Evolutionary conservation across 2,329 filamentous ascomycete species (phyloP).

Genomic region (Fusarium graminum): DNA sequence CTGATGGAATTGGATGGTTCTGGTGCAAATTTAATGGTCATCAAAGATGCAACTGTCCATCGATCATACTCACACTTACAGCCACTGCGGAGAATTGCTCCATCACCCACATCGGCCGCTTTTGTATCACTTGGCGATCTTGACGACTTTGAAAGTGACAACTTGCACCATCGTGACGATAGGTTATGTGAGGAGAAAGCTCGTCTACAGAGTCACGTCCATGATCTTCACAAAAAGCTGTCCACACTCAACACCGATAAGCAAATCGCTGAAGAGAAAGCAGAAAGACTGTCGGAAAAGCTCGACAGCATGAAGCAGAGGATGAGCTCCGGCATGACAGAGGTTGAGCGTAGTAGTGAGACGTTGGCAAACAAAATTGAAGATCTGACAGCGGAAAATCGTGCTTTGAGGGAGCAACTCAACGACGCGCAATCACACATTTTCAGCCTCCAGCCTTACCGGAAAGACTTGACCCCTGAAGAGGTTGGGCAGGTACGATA

Average conservation of each 20-base stretch:
- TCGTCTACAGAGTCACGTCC: slow-evolving; percentile 39
- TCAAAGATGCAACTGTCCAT: slow-evolving; percentile 23
- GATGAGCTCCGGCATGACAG: slow-evolving; percentile 43
- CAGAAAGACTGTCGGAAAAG: slow-evolving; percentile 45
- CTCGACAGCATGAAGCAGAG: slow-evolving; percentile 45
- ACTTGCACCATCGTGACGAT: slow-evolving; percentile 20
- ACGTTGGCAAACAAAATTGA: slow-evolving; percentile 38
- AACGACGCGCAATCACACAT: slow-evolving; percentile 57
- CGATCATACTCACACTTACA: slow-evolving; percentile 28
- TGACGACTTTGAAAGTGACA: slow-evolving; percentile 32
- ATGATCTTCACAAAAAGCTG: slow-evolving; percentile 40
- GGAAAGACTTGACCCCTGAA: slow-evolving; percentile 54
- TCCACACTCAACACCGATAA: slow-evolving; percentile 43
- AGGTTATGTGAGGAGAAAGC: slow-evolving; percentile 33
- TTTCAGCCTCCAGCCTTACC: slow-evolving; percentile 58
- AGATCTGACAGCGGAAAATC: slow-evolving; percentile 49
- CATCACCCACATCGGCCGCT: slow-evolving; percentile 30
- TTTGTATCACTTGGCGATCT: slow-evolving; percentile 39
- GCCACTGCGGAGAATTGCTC: slow-evolving; percentile 9
- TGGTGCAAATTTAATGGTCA: background rate
- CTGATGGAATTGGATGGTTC: slow-evolving; percentile 30
- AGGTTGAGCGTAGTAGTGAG: slow-evolving; percentile 45
- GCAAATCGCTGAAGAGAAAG: slow-evolving; percentile 51
- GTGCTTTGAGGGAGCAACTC: slow-evolving; percentile 49
- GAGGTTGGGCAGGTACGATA: slow-evolving; percentile 54